Evolutionary conservation across 495 filamentous ascomycete species (phyloP), one percentile per base, ranked within the genome.

Genomic region (Tuber borchii): DNA sequence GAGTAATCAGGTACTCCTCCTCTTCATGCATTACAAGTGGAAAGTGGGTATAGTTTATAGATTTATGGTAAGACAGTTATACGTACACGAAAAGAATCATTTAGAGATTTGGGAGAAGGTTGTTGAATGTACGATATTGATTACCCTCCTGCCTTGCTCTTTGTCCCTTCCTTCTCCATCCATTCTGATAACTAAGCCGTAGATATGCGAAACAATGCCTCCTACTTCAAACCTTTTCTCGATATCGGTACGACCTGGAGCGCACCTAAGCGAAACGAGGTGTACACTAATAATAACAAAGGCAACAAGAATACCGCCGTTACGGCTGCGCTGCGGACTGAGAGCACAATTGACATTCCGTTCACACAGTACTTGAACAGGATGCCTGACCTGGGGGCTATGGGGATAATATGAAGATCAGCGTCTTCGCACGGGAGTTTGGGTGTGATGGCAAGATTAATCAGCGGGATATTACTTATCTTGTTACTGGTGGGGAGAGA

Each of bases 371-470:
- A 91, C 83, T 84, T 94, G 37, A 83, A 86, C 69, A 83, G 85
- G 68, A 92, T 92, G 86, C 89, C 7, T 86, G 87, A 75, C 86
- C 87, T 20, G 89, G 90, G 42, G 88, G 88, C 37, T 93, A 89
- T 83, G 92, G 90, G 8, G 91, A 92, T 80, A 91, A 92, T 34
- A 86, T 93, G 84, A 90, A 92, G 82, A 88, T 94, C 34, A 85
- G 86, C 40, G 92, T 92, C 8, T 94, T 93, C 81, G 87, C 88
- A 51, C 85, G 87, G 68, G 88, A 87, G 16, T 92, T 86, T 83
- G 85, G 87, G 26, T 87, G 87, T 31, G 87, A 92, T 78, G 88
- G 93, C 34, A 88, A 88, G 75, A 89, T 94, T 56, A 92, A 85
- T 87, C 89, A 83, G 83, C 84, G 81, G 43, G 83, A 85, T 71